Base-by-base conservation (phyloP, 2,329 filamentous ascomycete genomes). In the Fusarium domesticum region DNA sequence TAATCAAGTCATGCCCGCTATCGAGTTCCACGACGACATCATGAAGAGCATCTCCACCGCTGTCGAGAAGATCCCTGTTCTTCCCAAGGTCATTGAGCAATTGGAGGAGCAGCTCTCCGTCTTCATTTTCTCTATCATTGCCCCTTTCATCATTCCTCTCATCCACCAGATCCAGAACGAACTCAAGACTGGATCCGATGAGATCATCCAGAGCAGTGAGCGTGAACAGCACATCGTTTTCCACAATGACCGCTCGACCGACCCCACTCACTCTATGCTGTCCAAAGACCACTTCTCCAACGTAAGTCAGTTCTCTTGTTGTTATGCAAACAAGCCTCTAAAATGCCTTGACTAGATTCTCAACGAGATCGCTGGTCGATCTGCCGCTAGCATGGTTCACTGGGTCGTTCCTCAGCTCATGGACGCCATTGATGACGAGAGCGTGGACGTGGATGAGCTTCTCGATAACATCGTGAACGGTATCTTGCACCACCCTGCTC, bases 211-310 rank as follows among this genome's bases (percentile, higher is more conserved):
- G 59, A 90, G 85, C 71, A 92, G 87, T 64, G 78, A 85, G 65
- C 80, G 85, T 40, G 85, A 95, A 72, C 90, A 96, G 70, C 82
- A 87, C 60, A 78, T 95, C 55, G 89, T 96, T 38, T 96, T 96
- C 68, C 70, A 87, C 35, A 84, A 96, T 54, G 85, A 95, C 61
- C 51, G 78, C 39, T 86, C 73, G 51, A 83, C 81, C 16, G 85
- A 96, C 61, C 92, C 91, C 0, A 96, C 91, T 2, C 91, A 96
- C 71, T 95, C 89, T 16, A 96, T 96, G 91, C 74, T 96, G 40
- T 90, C 89, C 47, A 96, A 96, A 72, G 91, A 96, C 60, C 91
- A 96, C 69, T 96, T 96, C 67, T 87, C 85, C 52, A 95, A 95
- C 62, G 75, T 85, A 65, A 68, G 75, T 58, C 17, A 5, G 17